Percentiles rank a stretch among this genome's conserved stretches.
These are phyloP conservation scores for Candolleomyces aberdarensis DNA, from an alignment of 768 basidiomycete genomes.

Conservation along the genomic window DNA sequence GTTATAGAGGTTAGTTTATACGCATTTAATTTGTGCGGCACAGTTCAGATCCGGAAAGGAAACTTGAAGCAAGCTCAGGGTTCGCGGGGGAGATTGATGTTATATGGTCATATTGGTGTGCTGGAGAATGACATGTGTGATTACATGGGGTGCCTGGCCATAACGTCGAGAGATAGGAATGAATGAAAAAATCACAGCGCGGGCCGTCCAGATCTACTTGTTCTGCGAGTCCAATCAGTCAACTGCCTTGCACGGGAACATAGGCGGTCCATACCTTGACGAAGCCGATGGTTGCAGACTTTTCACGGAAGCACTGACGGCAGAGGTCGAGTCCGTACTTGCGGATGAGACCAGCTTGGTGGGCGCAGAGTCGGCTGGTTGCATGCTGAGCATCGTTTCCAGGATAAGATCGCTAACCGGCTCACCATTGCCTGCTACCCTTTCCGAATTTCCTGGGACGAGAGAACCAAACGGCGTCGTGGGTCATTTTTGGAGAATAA, in stretches of 20 bases:
- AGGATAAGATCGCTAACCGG: constrained; percentile 11
- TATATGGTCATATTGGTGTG: constrained; percentile 1
- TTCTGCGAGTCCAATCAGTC: constrained; percentile 25
- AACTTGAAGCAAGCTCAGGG: neutral
- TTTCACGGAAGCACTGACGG: constrained; percentile 98
- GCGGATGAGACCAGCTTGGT: constrained; percentile 97
- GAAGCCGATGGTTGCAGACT: constrained; percentile 90
- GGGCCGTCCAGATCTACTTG: constrained; percentile 32
- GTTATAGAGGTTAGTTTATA: constrained; percentile 31
- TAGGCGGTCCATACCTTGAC: constrained; percentile 64
- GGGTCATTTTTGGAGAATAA: constrained; percentile 68
- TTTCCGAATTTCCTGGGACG: constrained; percentile 94
- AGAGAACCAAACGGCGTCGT: constrained; percentile 98
- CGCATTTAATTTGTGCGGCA: neutral
- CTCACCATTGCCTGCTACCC: constrained; percentile 92
- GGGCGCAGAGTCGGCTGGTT: constrained; percentile 87
- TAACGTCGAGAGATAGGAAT: neutral
- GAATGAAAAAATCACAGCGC: neutral
- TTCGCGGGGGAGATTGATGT: neutral
- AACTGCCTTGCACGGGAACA: neutral
- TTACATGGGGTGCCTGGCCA: neutral
- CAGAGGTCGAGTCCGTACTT: constrained; percentile 97
- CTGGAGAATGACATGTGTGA: neutral
- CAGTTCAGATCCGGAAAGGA: neutral
- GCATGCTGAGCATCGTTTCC: constrained; percentile 3